Percentiles rank a stretch among this genome's conserved stretches.
Evolutionary conservation across 176 grass and related monocot species (phyloP).

Genomic region (Puya raimondii): DNA sequence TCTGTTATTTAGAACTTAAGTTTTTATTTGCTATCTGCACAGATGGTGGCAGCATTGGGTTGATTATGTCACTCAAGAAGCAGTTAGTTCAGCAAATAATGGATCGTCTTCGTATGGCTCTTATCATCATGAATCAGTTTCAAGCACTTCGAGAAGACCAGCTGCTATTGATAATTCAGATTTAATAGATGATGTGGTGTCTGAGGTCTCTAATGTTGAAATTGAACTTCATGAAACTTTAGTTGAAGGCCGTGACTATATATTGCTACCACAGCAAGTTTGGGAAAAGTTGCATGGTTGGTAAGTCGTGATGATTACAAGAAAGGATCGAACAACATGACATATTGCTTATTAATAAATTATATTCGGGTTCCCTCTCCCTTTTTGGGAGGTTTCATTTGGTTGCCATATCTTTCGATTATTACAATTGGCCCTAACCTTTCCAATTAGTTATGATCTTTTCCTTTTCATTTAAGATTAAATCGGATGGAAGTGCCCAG

Average conservation of each 20-base stretch:
- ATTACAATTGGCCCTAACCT: too few relatives aligned
- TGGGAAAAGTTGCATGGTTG: constrained; percentile 87
- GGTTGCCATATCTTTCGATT: too few relatives aligned
- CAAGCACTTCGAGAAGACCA: constrained; percentile 50
- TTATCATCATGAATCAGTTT: constrained; percentile 53
- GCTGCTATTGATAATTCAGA: constrained; percentile 82
- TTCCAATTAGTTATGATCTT: too few relatives aligned
- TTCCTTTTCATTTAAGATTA: too few relatives aligned
- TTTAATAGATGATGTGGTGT: constrained; percentile 71
- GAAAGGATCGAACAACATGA: not conserved
- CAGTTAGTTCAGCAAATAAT: constrained; percentile 49
- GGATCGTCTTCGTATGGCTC: constrained; percentile 28
- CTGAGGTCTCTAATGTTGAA: constrained; percentile 74
- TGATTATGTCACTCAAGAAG: constrained; percentile 90
- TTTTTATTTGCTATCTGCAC: constrained; percentile 21
- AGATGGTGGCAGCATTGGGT: constrained; percentile 99
- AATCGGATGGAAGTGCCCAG: too few relatives aligned
- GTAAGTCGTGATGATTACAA: constrained; percentile 35
- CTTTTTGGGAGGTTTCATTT: too few relatives aligned
- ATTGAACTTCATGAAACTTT: constrained; percentile 94
- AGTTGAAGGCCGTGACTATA: constrained; percentile 93
- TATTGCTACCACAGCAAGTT: constrained; percentile 82
- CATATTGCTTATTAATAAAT: not conserved
- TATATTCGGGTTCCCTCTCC: not conserved
- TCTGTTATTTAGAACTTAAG: constrained; percentile 11